Conservation (phyloP, 129 eudicot species). For the Gnaphalium uliginosum region DNA sequence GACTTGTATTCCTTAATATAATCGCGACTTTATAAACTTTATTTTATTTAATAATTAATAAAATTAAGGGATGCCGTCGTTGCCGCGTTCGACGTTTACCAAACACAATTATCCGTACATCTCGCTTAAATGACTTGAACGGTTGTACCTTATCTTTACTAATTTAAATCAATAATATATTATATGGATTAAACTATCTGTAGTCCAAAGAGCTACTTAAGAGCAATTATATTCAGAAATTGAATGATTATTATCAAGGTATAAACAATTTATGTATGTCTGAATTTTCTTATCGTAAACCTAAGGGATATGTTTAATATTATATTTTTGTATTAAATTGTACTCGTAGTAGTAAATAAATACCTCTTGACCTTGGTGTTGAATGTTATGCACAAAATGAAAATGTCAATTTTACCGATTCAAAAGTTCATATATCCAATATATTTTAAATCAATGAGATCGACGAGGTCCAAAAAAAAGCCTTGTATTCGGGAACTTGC, state of each 20-base stretch:
- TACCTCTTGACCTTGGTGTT: not conserved
- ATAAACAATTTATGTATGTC: no score
- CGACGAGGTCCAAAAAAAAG: slow-evolving; percentile 2
- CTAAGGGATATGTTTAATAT: no score
- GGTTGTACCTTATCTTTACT: not conserved
- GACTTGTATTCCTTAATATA: not conserved
- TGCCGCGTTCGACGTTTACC: slow-evolving; percentile 22
- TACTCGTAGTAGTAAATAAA: no score
- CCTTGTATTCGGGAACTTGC: slow-evolving; percentile 6
- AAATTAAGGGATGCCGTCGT: slow-evolving; percentile 21
- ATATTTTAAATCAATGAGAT: not conserved
- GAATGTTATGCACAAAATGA: not conserved
- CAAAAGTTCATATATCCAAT: not conserved
- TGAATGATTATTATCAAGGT: no score
- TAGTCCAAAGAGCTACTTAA: no score
- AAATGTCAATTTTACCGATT: not conserved
- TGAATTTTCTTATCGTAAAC: no score
- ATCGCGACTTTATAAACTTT: not conserved
- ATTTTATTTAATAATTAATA: not conserved
- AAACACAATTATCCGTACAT: not conserved
- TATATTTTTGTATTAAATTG: no score
- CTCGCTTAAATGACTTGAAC: not conserved
- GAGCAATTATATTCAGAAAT: no score
- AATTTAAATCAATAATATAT: no score
- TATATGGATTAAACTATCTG: no score